Evolutionary conservation across 805 yeast genomes (phyloP).

Genomic region (Starmera pachycereana): DNA sequence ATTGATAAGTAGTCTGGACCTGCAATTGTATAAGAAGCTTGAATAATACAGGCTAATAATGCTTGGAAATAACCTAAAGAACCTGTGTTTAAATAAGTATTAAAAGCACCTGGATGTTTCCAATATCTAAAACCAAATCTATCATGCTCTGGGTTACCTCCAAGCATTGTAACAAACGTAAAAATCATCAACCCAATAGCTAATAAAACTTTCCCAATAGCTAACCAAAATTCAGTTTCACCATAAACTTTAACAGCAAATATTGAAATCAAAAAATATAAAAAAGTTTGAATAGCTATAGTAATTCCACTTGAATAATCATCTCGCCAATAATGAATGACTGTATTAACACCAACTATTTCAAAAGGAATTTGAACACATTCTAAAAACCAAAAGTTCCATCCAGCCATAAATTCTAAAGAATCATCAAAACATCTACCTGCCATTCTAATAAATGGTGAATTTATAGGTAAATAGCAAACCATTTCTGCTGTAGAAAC

Average conservation of each 20-base stretch:
- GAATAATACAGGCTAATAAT: slow-evolving; percentile 54
- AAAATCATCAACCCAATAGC: slow-evolving; percentile 69
- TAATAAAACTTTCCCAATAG: slow-evolving; percentile 61
- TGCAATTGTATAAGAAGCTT: slow-evolving; percentile 70
- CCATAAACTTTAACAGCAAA: slow-evolving; percentile 73
- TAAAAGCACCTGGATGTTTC: slow-evolving; percentile 46
- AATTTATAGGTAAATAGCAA: slow-evolving; percentile 61
- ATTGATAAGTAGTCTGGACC: slow-evolving; percentile 83
- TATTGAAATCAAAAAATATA: slow-evolving; percentile 55
- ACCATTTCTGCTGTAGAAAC: slow-evolving; percentile 73
- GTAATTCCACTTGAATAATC: slow-evolving; percentile 68
- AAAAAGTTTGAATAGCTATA: slow-evolving; percentile 49
- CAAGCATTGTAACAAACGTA: slow-evolving; percentile 75
- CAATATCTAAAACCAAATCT: slow-evolving; percentile 51
- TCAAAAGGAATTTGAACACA: slow-evolving; percentile 78
- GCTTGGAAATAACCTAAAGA: slow-evolving; percentile 60
- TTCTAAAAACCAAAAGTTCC: slow-evolving; percentile 71
- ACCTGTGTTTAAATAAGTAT: slow-evolving; percentile 44
- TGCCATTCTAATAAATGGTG: slow-evolving; percentile 68
- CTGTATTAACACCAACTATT: slow-evolving; percentile 68
- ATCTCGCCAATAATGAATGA: slow-evolving; percentile 73
- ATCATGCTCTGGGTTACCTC: slow-evolving; percentile 72
- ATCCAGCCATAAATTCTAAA: slow-evolving; percentile 63
- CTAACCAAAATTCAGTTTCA: slow-evolving; percentile 72
- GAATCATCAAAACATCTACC: slow-evolving; percentile 73